Evolutionary conservation across 2,329 filamentous ascomycete species (phyloP).

Genomic region (Simplicillium sp.): DNA sequence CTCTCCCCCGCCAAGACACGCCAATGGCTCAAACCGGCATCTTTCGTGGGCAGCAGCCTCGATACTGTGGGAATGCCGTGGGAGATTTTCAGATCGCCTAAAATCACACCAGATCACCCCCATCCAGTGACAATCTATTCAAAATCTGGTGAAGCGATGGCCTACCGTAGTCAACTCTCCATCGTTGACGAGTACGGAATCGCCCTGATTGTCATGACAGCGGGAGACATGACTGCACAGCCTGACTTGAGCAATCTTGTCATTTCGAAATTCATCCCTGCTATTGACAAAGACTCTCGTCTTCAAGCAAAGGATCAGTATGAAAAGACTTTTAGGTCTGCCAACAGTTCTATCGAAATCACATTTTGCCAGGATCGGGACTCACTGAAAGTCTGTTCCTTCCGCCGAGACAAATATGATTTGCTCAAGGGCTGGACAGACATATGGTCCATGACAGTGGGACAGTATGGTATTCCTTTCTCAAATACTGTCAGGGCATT

Average conservation of each 20-base stretch:
- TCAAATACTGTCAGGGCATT: slow-evolving; percentile 14
- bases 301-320: slow-evolving; percentile 14
- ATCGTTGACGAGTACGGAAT: slow-evolving; percentile 24
- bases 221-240: slow-evolving; percentile 18
- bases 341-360: slow-evolving; percentile 6
- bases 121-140: slow-evolving; percentile 22
- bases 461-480: slow-evolving; percentile 11
- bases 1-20: slow-evolving; percentile 13
- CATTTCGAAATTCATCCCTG: slow-evolving; percentile 16
- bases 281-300: slow-evolving; percentile 17
- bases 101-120: slow-evolving; percentile 15
- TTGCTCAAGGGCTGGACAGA: slow-evolving; percentile 11
- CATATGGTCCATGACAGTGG: slow-evolving; percentile 14
- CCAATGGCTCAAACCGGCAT: slow-evolving; percentile 24
- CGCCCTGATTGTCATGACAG: slow-evolving; percentile 9
- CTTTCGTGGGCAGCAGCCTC: slow-evolving; percentile 17
- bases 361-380: slow-evolving; percentile 13
- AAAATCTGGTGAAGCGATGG: slow-evolving; percentile 23
- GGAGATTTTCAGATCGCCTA: slow-evolving; percentile 22
- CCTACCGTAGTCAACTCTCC: slow-evolving; percentile 23
- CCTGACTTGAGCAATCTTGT: slow-evolving; percentile 16
- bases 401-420: slow-evolving; percentile 13
- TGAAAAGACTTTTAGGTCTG: slow-evolving; percentile 7
- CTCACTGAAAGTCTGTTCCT: slow-evolving; percentile 13
- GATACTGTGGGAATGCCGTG: slow-evolving; percentile 25